Base-by-base conservation (phyloP, 805 yeast genomes). In the Hanseniaspora singularis region DNA sequence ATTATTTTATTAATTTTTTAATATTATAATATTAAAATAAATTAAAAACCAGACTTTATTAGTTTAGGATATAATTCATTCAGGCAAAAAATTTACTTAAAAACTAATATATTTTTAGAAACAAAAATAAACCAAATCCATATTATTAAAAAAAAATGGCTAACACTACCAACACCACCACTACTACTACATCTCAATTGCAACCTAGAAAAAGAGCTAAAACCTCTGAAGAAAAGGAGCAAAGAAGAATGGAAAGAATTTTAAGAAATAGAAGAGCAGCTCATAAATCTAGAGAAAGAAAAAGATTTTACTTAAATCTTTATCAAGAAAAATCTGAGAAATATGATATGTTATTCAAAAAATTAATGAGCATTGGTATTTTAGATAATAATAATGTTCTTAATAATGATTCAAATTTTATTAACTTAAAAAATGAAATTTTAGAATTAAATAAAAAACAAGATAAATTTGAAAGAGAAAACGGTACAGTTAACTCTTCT, bases 201-300 rank as follows among this genome's bases (percentile, higher is more conserved):
- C 96, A 96, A 26, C 97, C 97, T 46, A 76, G 97, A 53, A 92
- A 92, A 69, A 77, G 97, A 55, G 97, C 98, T 6, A 86, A 83
- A 71, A 92, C 98, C 34, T 76, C 83, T 55, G 96, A 88, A 65
- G 97, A 89, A 67, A 92, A 89, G 67, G 97, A 92, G 64, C 97
- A 89, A 67, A 79, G 97, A 54, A 75, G 96, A 39, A 77, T 88
- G 46, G 97, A 92, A 65, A 72, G 98, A 43, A 88, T 92, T 42
- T 70, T 89, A 56, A 75, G 98, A 61, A 89, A 89, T 65, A 76
- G 97, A 59, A 81, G 89, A 61, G 97, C 97, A 14, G 98, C 98
- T 40, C 97, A 89, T 62, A 95, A 95, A 45, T 84, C 95, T 24
- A 76, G 98, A 54, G 98, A 92, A 61, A 88, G 89, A 75, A 89